These are phyloP conservation scores for Shiraia sp. DNA, from an alignment of 2,329 filamentous ascomycete species.

Conservation along the genomic window DNA sequence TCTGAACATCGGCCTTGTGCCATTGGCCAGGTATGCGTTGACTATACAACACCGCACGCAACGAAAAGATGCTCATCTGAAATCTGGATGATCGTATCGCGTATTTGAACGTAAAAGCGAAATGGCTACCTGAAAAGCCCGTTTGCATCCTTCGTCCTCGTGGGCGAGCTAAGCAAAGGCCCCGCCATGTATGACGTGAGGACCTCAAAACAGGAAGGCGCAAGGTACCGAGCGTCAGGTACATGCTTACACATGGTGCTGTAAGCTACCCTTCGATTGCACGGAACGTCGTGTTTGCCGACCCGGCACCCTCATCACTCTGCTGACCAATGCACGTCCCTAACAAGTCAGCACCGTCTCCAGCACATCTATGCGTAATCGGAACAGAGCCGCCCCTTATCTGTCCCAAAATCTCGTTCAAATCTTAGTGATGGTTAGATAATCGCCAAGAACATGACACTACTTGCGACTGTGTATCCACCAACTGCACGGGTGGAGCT, in stretches of 20 bases:
- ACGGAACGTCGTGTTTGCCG: conserved; percentile 3
- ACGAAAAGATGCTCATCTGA: too few relatives aligned
- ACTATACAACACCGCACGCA: too few relatives aligned
- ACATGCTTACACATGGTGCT: conserved; percentile 20
- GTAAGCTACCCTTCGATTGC: too few relatives aligned
- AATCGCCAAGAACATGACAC: conserved; percentile 10
- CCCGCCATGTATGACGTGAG: too few relatives aligned
- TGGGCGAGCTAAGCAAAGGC: neutral
- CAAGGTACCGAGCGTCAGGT: conserved; percentile 14
- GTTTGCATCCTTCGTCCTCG: neutral
- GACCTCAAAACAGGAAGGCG: conserved; percentile 10
- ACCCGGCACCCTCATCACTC: neutral
- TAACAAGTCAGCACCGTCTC: neutral
- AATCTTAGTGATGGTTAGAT: conserved; percentile 18
- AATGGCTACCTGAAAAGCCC: too few relatives aligned
- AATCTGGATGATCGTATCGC: too few relatives aligned
- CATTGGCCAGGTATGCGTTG: too few relatives aligned
- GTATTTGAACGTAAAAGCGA: too few relatives aligned
- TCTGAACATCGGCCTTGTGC: too few relatives aligned
- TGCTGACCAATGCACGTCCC: neutral
- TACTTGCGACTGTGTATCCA: conserved; percentile 5
- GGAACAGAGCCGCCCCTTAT: neutral
- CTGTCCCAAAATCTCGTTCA: conserved; percentile 4
- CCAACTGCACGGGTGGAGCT: conserved; percentile 1
- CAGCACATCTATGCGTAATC: neutral